A percentile compares a stretch with the other conserved stretches of the same genome.
phyloP scores from a whole-genome alignment of 768 basidiomycete genomes.

The Mycena floridula region DNA sequence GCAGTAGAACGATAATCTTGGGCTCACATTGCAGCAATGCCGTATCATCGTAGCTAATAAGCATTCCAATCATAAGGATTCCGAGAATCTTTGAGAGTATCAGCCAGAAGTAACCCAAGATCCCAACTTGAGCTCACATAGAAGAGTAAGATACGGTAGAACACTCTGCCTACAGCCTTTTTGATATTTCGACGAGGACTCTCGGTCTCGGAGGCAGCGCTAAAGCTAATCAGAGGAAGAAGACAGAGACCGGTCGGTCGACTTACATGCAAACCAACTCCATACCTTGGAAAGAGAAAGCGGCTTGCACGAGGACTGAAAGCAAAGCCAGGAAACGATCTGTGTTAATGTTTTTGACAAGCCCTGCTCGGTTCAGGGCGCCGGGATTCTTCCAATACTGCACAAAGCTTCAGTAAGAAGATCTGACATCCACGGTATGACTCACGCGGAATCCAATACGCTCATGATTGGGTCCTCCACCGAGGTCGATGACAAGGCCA shows the following conservation, averaged over 20 bases:
- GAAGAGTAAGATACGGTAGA: slow-evolving; percentile 76
- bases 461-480: slow-evolving; percentile 65
- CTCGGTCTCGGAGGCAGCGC: slow-evolving; percentile 71
- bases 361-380: slow-evolving; percentile 35
- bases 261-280: slow-evolving; percentile 66
- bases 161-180: slow-evolving; percentile 70
- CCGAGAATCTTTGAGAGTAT: slow-evolving; percentile 47
- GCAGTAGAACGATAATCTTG: background rate
- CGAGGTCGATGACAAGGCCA: slow-evolving; percentile 70
- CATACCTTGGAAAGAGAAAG: slow-evolving; percentile 76
- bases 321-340: slow-evolving; percentile 42
- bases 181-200: slow-evolving; percentile 76
- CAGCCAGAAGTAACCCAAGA: background rate
- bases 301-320: slow-evolving; percentile 42
- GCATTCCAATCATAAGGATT: slow-evolving; percentile 58
- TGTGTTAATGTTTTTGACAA: slow-evolving; percentile 35
- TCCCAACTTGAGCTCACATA: slow-evolving; percentile 38
- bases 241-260: background rate
- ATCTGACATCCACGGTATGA: too few species aligned
- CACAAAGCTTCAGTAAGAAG: background rate
- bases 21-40: slow-evolving; percentile 21
- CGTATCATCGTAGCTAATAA: slow-evolving; percentile 47
- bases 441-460: slow-evolving; percentile 62
- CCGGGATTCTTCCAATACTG: slow-evolving; percentile 76
- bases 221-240: slow-evolving; percentile 16